Evolutionary conservation across 768 basidiomycete species (phyloP), one percentile per base, ranked within the genome.

Genomic region (Asterophora lycoperdoides): DNA sequence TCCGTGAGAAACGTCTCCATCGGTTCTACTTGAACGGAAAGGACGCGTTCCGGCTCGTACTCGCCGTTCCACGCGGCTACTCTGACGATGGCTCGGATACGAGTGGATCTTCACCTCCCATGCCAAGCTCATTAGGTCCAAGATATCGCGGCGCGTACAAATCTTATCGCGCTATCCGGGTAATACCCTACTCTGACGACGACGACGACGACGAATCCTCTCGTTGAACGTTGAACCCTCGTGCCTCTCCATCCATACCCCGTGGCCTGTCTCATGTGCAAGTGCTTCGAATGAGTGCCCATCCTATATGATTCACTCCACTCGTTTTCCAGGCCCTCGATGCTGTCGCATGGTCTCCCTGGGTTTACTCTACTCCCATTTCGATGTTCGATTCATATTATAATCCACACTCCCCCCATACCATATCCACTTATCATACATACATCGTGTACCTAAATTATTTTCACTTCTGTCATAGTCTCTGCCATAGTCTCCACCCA

Each of bases 11-110:
- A 64, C 83, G 94, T 4, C 75, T 99, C 14, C 84, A 86, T 63
- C 81, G 96, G 1, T 99, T 98, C 69, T 98, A 99, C 61, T 80
- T 98, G 56, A 99, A 96, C 62, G 92, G 91, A 39, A 97, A 97
- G 68, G 93, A 98, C 62, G 94, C 94, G 0, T 96, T 90, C 60
- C 77, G 91, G 33, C 80, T 93, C 41, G 80, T 89, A 17, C 80
- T 89, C 38, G 68, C 78, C 26, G 66, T 89, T 5, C 76, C 81
- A 9, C 69, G 62, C 5, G 41, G 66, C 4, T 62, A 66, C 39
- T 68, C 70, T 11, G 72, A 68, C 44, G 64, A 67, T 48, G 54
- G 60, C 32, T 69, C 67, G 0, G 67, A 67, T 33, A 57, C 52
- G 28, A 61, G 57, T 41, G 60, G 58, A 14, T 64, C 62, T 9